Conservation (phyloP, 2,329 filamentous ascomycete genomes). For the Ophiostoma fasciatum region DNA sequence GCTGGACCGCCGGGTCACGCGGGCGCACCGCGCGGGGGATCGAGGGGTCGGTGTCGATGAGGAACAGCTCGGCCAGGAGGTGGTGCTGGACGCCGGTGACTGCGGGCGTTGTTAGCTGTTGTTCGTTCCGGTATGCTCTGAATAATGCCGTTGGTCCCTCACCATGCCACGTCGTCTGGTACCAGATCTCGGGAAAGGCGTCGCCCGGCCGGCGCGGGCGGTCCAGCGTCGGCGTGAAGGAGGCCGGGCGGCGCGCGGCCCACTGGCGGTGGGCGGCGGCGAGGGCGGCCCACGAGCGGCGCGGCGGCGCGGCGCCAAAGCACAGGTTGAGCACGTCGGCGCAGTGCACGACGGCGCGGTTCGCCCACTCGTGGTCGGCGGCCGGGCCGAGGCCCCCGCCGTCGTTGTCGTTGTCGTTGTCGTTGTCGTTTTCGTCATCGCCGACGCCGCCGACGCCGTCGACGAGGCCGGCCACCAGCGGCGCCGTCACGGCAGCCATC, state of each 20-base stretch:
- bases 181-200: constrained; percentile 43
- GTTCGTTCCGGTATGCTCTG: not conserved
- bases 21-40: constrained; percentile 33
- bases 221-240: constrained; percentile 40
- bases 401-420: too few species aligned
- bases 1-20: constrained; percentile 11
- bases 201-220: constrained; percentile 21
- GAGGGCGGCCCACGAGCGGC: constrained; percentile 27
- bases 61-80: constrained; percentile 40
- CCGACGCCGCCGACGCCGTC: constrained; percentile 29
- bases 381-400: constrained; percentile 27
- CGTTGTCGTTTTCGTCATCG: too few species aligned
- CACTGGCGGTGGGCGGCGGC: constrained; percentile 30
- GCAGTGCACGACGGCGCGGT: constrained; percentile 45
- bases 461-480: constrained; percentile 33
- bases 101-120: constrained; percentile 13
- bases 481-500: too few species aligned
- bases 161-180: constrained; percentile 40
- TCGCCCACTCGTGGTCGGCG: constrained; percentile 42
- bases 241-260: constrained; percentile 29
- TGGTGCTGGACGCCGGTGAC: constrained; percentile 47
- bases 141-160: constrained; percentile 9
- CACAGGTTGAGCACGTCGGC: constrained; percentile 51
- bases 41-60: constrained; percentile 39
- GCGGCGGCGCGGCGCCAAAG: constrained; percentile 29